phyloP scores from a whole-genome alignment of 1,139 yeast genomes.

The Trichomonascaceae sp. region DNA sequence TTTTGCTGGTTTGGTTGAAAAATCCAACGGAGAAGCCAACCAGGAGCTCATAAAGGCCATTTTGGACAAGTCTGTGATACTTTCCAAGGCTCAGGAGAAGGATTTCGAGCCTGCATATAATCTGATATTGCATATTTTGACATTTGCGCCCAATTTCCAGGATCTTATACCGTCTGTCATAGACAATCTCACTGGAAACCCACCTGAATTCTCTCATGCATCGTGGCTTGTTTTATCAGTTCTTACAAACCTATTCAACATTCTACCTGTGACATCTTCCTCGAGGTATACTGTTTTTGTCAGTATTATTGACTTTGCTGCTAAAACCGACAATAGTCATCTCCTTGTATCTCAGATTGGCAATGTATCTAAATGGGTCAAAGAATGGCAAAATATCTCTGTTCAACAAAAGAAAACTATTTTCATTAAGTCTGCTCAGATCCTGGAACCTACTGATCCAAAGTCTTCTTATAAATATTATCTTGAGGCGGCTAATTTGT shows the following conservation, averaged over 20 bases:
- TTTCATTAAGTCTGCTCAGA: conserved; percentile 27
- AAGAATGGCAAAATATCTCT: conserved; percentile 31
- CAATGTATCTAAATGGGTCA: conserved; percentile 35
- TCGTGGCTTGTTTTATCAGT: conserved; percentile 33
- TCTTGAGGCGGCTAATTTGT: conserved; percentile 27
- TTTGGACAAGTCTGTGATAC: conserved; percentile 29
- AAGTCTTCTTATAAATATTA: conserved; percentile 28
- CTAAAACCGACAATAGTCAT: conserved; percentile 29
- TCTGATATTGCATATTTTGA: conserved; percentile 34
- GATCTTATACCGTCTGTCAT: conserved; percentile 31
- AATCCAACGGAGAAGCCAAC: conserved; percentile 22
- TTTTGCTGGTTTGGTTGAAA: conserved; percentile 24
- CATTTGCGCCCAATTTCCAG: conserved; percentile 32
- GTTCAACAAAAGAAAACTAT: conserved; percentile 26
- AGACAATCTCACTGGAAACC: conserved; percentile 26
- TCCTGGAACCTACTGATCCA: conserved; percentile 22
- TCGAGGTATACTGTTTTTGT: conserved; percentile 31
- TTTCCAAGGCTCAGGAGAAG: conserved; percentile 32
- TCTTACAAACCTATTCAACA: conserved; percentile 38
- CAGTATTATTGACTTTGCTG: conserved; percentile 33
- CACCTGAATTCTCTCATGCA: conserved; percentile 27
- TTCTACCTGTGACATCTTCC: conserved; percentile 30
- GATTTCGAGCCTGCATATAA: conserved; percentile 40
- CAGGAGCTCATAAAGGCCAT: conserved; percentile 29
- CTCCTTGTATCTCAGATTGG: conserved; percentile 35